A percentile compares a stretch with the other conserved stretches of the same genome.
Conservation (phyloP, 1,284 basidiomycete species). For the Puccinia coronata region DNA sequence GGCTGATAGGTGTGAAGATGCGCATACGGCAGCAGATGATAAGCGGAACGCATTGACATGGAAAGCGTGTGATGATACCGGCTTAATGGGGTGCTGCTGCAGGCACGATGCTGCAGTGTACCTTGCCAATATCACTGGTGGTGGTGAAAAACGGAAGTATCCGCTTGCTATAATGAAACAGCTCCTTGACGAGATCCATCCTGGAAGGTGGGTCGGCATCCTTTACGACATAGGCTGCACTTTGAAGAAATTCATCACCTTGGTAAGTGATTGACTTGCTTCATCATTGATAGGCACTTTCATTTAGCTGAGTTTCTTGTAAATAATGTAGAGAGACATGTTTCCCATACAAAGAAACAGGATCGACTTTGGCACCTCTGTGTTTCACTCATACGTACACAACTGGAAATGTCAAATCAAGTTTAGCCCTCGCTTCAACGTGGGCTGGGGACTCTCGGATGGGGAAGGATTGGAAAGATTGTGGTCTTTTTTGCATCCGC, state of each 20-base stretch:
- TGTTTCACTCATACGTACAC: conserved; percentile 26
- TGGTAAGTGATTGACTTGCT: neutral
- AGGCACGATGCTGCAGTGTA: no score
- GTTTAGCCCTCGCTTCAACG: neutral
- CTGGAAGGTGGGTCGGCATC: neutral
- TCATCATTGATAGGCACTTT: neutral
- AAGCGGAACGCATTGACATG: neutral
- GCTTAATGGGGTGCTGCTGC: neutral
- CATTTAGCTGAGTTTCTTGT: no score
- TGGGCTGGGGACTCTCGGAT: conserved; percentile 15
- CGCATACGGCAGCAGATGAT: conserved; percentile 15
- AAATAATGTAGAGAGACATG: neutral
- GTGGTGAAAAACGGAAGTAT: neutral
- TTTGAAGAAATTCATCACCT: neutral
- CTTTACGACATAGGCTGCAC: neutral
- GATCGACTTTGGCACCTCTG: neutral
- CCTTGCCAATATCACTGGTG: neutral
- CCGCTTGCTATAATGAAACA: neutral
- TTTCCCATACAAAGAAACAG: neutral
- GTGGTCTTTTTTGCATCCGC: neutral
- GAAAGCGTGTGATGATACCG: conserved; percentile 2
- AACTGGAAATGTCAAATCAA: conserved; percentile 5
- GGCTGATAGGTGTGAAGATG: neutral
- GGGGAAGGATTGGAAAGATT: neutral
- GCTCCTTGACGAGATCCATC: neutral